phyloP scores from a whole-genome alignment of 331 rosid species.

The Pyracantha coccinea region DNA sequence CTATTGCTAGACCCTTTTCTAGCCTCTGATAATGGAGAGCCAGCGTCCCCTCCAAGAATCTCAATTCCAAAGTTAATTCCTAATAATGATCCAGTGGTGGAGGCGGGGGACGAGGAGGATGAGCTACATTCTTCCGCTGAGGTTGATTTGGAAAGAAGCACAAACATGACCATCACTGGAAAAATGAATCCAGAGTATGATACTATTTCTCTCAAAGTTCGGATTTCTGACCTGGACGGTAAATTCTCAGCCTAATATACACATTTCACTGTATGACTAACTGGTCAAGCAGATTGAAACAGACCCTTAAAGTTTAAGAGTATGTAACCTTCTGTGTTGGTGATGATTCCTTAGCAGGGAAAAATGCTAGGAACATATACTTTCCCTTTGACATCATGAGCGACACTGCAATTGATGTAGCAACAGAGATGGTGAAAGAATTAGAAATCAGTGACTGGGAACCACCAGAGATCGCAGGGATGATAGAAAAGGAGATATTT shows the following conservation, averaged over 20 bases:
- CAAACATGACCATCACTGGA: conserved; percentile 68
- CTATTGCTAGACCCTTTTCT: conserved; percentile 76
- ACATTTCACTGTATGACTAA: not conserved
- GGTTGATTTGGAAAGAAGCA: conserved; percentile 26
- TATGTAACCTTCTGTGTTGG: not conserved
- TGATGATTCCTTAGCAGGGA: conserved; percentile 24
- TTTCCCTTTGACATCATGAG: conserved; percentile 63
- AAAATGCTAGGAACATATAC: conserved; percentile 41
- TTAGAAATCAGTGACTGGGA: conserved; percentile 74
- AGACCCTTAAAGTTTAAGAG: not conserved
- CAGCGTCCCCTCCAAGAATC: not conserved
- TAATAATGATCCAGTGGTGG: not conserved
- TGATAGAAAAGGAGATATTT: conserved; percentile 68
- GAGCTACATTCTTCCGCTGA: not conserved
- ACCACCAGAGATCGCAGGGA: conserved; percentile 62
- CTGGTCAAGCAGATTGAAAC: not conserved
- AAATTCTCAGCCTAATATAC: not conserved
- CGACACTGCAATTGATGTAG: conserved; percentile 74
- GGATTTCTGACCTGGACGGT: conserved; percentile 49
- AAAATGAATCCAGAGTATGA: conserved; percentile 49
- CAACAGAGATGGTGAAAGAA: conserved; percentile 82
- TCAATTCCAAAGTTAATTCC: not conserved
- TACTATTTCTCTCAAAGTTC: conserved; percentile 62
- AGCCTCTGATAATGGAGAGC: conserved; percentile 28
- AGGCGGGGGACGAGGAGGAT: conserved; percentile 17